A percentile compares a stretch with the other conserved stretches of the same genome.
Conservation (phyloP, 805 yeast genomes). For the Myxozyma kluyveri region DNA sequence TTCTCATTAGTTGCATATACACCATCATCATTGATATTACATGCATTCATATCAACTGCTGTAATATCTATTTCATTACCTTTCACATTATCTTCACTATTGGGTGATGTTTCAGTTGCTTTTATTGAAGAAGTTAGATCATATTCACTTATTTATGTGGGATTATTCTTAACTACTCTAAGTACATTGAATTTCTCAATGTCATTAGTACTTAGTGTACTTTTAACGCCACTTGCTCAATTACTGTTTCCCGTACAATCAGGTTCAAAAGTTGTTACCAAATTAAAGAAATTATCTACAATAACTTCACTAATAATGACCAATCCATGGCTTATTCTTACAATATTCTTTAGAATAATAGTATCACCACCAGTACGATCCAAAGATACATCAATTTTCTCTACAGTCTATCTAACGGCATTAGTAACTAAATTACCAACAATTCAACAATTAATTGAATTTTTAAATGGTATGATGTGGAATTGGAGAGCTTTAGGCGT, state of each 20-base stretch:
- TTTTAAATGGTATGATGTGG: constrained; percentile 42
- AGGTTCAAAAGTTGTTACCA: constrained; percentile 1
- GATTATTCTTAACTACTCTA: constrained; percentile 68
- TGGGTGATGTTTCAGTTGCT: constrained; percentile 2
- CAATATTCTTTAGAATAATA: constrained; percentile 37
- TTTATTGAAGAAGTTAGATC: constrained; percentile 17
- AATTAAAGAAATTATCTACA: constrained; percentile 26
- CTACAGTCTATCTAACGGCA: neutral
- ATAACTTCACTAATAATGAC: constrained; percentile 36
- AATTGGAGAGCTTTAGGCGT: constrained; percentile 69
- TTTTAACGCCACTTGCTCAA: constrained; percentile 73
- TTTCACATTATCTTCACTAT: neutral
- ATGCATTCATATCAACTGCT: neutral
- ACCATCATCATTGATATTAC: constrained; percentile 3
- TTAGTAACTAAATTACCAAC: neutral
- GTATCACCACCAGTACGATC: constrained; percentile 29
- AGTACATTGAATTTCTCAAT: constrained; percentile 82
- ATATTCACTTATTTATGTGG: constrained; percentile 38
- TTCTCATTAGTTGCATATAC: constrained; percentile 4
- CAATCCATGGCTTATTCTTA: constrained; percentile 48
- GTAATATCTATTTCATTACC: neutral
- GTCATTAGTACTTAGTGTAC: constrained; percentile 65
- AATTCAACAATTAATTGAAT: neutral
- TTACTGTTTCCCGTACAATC: neutral
- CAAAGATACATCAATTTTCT: neutral